These are phyloP conservation scores for Sugiyamaella floridensis DNA, from an alignment of 805 yeast genomes.

Conservation along the genomic window DNA sequence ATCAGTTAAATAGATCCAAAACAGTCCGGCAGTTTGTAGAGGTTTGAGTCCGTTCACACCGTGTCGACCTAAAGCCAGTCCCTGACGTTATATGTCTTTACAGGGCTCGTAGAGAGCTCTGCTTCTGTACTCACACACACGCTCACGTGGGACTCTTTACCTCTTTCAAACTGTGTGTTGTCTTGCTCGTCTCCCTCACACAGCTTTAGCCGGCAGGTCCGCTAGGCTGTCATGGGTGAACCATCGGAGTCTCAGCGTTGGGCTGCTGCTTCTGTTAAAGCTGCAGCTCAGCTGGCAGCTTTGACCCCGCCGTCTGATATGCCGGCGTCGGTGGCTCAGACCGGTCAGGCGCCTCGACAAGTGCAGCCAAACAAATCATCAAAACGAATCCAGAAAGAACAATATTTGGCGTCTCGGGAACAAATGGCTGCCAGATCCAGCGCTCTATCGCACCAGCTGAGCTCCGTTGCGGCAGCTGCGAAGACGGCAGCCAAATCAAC, in stretches of 20 bases:
- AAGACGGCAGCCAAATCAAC: slow-evolving; percentile 5
- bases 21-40: no score
- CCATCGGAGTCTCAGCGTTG: not conserved
- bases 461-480: slow-evolving; percentile 3
- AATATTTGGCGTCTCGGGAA: not conserved
- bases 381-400: not conserved
- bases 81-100: no score
- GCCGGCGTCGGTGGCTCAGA: not conserved
- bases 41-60: no score
- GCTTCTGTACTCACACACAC: no score
- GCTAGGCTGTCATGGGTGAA: not conserved
- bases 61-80: no score
- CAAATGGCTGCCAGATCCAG: not conserved
- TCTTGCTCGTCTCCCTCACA: not conserved
- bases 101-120: no score
- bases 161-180: not conserved
- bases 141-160: not conserved
- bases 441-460: not conserved
- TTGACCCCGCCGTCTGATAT: not conserved
- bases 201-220: not conserved
- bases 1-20: no score
- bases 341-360: slow-evolving; percentile 2
- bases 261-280: not conserved
- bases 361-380: slow-evolving; percentile 7
- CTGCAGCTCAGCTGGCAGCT: not conserved